These are phyloP conservation scores for Cutaneotrichosporon daszewskae DNA, from an alignment of 1,284 basidiomycete genomes.

Conservation along the genomic window DNA sequence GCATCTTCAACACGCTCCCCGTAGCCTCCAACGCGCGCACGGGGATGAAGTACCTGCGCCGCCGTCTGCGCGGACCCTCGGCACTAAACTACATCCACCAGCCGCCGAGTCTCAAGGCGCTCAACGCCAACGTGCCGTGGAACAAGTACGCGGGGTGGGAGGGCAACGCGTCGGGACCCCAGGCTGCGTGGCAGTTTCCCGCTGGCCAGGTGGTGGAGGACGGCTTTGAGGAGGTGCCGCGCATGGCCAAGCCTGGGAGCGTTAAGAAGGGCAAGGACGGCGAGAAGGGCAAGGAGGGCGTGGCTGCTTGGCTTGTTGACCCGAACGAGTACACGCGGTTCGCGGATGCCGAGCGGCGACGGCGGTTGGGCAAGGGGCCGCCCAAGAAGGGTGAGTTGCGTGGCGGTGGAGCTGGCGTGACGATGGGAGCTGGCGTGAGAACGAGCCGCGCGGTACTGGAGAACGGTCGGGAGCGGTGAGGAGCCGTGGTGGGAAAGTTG, in stretches of 20 bases:
- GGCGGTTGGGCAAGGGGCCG: slow-evolving; percentile 19
- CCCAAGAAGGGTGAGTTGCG: slow-evolving; percentile 44
- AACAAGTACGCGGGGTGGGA: slow-evolving; percentile 33
- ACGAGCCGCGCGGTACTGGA: not conserved
- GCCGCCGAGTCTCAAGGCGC: slow-evolving; percentile 4
- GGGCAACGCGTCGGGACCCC: slow-evolving; percentile 17
- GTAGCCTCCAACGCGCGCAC: slow-evolving; percentile 71
- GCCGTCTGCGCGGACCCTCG: slow-evolving; percentile 66
- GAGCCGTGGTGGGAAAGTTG: not conserved
- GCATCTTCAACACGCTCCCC: slow-evolving; percentile 74
- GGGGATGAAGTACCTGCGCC: slow-evolving; percentile 76
- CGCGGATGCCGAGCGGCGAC: slow-evolving; percentile 28
- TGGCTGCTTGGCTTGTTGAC: too few relatives aligned
- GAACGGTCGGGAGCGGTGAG: too few relatives aligned
- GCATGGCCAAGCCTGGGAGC: slow-evolving; percentile 21
- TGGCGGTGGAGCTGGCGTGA: not conserved
- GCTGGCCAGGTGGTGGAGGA: slow-evolving; percentile 14
- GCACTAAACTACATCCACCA: slow-evolving; percentile 64
- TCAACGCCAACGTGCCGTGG: slow-evolving; percentile 19
- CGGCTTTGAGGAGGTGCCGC: slow-evolving; percentile 27
- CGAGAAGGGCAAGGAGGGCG: slow-evolving; percentile 27
- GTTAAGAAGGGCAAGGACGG: slow-evolving; percentile 24
- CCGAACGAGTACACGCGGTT: too few relatives aligned
- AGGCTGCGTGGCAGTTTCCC: slow-evolving; percentile 6
- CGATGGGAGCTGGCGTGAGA: not conserved